Percentiles rank a stretch among this genome's conserved stretches.
Conservation (phyloP, 257 asterid genomes). For the Nicotiana paniculata region DNA sequence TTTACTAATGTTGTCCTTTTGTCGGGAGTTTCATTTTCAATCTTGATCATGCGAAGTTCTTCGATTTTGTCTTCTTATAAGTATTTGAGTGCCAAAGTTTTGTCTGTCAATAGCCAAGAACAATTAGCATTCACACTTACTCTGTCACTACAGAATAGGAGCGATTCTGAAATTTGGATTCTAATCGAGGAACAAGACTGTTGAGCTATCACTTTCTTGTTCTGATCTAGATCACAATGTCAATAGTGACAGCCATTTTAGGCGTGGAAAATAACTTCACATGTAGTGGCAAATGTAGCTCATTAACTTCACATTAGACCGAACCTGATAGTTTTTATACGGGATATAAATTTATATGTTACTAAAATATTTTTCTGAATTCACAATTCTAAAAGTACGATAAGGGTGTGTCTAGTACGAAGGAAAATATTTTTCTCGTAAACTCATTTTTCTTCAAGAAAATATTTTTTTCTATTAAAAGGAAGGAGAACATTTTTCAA, state of each 20-base stretch:
- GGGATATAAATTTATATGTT: too few relatives aligned
- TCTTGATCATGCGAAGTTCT: constrained; percentile 45
- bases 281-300: too few relatives aligned
- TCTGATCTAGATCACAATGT: background rate
- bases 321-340: too few relatives aligned
- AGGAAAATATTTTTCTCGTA: too few relatives aligned
- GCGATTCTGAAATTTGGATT: constrained; percentile 15
- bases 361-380: too few relatives aligned
- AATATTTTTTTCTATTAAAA: too few relatives aligned
- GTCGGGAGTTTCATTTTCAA: constrained; percentile 68
- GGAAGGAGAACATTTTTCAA: too few relatives aligned
- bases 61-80: constrained; percentile 38
- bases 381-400: too few relatives aligned
- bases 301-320: too few relatives aligned
- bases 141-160: background rate
- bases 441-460: too few relatives aligned
- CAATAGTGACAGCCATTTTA: background rate
- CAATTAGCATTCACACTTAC: background rate
- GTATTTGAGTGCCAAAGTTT: constrained; percentile 14
- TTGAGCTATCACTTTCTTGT: constrained; percentile 22
- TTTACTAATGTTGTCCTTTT: constrained; percentile 45
- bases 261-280: background rate
- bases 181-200: constrained; percentile 4
- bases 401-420: too few relatives aligned
- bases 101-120: constrained; percentile 13